Percentiles rank a stretch among this genome's conserved stretches.
Conservation (phyloP, 164 flowering plant species). For the Stephania japonica region DNA sequence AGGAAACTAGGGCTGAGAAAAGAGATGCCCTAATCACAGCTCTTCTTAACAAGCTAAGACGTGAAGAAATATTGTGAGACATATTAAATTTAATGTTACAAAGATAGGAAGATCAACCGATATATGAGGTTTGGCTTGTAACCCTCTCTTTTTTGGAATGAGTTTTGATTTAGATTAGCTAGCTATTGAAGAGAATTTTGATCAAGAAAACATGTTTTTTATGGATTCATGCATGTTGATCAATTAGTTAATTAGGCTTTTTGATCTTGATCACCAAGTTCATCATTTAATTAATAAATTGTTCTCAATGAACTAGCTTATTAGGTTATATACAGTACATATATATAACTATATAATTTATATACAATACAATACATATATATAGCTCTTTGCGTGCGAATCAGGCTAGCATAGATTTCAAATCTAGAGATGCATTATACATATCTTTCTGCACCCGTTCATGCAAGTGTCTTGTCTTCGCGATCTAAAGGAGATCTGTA, state of each 20-base stretch:
- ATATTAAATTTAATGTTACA: not conserved
- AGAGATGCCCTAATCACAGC: slow-evolving; percentile 74
- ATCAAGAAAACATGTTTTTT: not conserved
- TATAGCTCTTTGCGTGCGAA: not conserved
- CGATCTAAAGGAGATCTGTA: not conserved
- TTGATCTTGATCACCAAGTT: not conserved
- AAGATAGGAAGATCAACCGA: not conserved
- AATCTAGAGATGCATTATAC: too few relatives aligned
- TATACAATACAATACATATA: not conserved
- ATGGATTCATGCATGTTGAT: not conserved
- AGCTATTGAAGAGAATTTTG: not conserved
- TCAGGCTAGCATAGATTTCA: not conserved
- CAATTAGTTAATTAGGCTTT: not conserved
- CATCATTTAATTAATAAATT: too few relatives aligned
- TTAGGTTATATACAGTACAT: too few relatives aligned
- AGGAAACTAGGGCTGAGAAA: slow-evolving; percentile 84
- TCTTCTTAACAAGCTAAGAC: slow-evolving; percentile 61
- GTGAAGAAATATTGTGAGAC: slow-evolving; percentile 32
- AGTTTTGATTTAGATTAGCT: not conserved
- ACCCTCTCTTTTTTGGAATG: not conserved
- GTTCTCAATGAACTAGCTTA: too few relatives aligned
- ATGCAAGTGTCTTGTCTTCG: not conserved
- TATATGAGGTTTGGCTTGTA: slow-evolving; percentile 4
- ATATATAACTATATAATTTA: too few relatives aligned
- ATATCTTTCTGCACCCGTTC: not conserved